phyloP scores from a whole-genome alignment of 768 basidiomycete genomes.

The Boletus speciosus region DNA sequence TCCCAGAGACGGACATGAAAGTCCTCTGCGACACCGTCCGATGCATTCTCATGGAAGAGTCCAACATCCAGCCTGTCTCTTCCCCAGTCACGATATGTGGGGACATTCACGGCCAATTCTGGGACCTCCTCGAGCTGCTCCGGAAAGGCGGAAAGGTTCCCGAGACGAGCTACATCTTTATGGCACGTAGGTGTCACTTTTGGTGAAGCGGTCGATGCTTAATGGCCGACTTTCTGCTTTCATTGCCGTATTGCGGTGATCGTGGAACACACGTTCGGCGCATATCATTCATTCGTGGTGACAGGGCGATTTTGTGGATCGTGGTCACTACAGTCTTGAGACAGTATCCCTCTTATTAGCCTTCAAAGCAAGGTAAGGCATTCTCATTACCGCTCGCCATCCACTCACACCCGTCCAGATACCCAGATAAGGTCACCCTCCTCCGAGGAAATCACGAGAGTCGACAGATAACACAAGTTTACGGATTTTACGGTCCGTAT shows the following conservation, averaged over 20 bases:
- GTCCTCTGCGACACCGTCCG: conserved; percentile 87
- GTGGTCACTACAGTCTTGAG: conserved; percentile 94
- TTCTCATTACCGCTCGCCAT: background rate
- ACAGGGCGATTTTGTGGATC: conserved; percentile 96
- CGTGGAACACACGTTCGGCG: background rate
- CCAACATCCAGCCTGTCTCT: conserved; percentile 95
- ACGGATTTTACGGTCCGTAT: conserved; percentile 87
- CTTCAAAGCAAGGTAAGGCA: conserved; percentile 76
- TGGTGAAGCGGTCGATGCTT: conserved; percentile 22
- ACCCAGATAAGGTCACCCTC: conserved; percentile 89
- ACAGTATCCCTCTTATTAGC: conserved; percentile 87
- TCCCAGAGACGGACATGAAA: conserved; percentile 92
- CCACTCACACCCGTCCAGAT: conserved; percentile 44
- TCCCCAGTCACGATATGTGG: conserved; percentile 94
- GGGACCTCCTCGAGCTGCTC: conserved; percentile 90
- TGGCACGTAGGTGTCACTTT: conserved; percentile 66
- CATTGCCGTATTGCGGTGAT: background rate
- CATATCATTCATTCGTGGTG: background rate
- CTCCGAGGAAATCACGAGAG: conserved; percentile 96
- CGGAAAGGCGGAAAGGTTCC: conserved; percentile 83
- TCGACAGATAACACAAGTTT: conserved; percentile 96
- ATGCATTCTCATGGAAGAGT: conserved; percentile 89
- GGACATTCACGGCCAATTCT: conserved; percentile 97
- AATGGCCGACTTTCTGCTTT: conserved; percentile 15
- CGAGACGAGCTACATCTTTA: conserved; percentile 91